Percentiles rank a stretch among this genome's conserved stretches.
Conservation (phyloP, 345 rosid genomes). For the Citrus inodora region DNA sequence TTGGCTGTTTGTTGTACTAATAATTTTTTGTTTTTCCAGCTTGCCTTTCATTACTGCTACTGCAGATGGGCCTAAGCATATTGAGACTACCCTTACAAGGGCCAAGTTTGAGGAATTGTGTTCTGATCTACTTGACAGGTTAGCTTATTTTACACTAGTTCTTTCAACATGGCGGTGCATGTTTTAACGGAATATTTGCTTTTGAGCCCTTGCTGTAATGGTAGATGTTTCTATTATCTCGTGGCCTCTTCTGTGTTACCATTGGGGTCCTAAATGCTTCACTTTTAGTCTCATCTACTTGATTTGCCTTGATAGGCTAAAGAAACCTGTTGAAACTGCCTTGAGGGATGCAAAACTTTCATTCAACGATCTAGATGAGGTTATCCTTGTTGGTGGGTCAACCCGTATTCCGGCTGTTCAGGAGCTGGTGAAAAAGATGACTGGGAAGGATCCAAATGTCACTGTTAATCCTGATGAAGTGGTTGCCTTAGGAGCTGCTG, state of each 20-base stretch:
- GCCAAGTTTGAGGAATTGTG: constrained; percentile 60
- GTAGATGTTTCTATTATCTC: background rate
- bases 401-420: constrained; percentile 97
- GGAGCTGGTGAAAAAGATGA: constrained; percentile 83
- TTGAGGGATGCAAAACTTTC: constrained; percentile 85
- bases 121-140: constrained; percentile 42
- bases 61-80: constrained; percentile 89
- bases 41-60: constrained; percentile 99
- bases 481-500: constrained; percentile 98
- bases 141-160: background rate
- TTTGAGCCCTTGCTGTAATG: background rate
- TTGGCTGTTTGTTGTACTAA: background rate
- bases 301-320: constrained; percentile 43
- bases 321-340: constrained; percentile 77
- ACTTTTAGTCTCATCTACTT: background rate
- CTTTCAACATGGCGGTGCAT: background rate
- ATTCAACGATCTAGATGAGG: constrained; percentile 77
- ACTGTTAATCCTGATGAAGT: constrained; percentile 98
- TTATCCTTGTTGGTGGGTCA: constrained; percentile 97
- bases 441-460: constrained; percentile 94
- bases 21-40: constrained; percentile 27
- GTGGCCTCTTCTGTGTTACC: background rate
- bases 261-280: background rate
- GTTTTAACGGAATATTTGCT: background rate
- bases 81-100: constrained; percentile 53